Conservation (phyloP, 371 early-diverging fungal genomes). For the Lichtheimia corymbifera region DNA sequence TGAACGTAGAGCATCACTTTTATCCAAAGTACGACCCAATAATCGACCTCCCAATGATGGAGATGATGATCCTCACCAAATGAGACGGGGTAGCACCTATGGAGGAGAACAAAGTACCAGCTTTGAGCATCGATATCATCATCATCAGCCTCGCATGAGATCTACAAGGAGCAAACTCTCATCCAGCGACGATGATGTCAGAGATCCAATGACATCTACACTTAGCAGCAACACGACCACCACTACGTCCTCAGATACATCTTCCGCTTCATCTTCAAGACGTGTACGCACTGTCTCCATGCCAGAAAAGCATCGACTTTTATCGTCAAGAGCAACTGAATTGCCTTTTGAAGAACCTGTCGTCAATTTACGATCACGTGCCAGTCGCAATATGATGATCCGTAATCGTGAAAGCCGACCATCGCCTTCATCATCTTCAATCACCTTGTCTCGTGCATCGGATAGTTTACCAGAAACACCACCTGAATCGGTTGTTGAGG, state of each 20-base stretch:
- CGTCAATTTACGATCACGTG: not conserved
- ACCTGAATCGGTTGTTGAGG: not conserved
- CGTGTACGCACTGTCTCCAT: constrained; percentile 6
- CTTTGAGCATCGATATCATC: no score
- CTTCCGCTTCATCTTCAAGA: not conserved
- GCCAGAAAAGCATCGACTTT: constrained; percentile 5
- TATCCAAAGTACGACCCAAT: constrained; percentile 13
- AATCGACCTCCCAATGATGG: not conserved
- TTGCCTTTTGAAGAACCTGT: not conserved
- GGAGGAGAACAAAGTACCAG: constrained; percentile 1
- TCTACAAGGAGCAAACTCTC: no score
- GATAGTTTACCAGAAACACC: not conserved
- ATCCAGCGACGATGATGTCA: no score
- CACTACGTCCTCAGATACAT: not conserved
- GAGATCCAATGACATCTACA: no score
- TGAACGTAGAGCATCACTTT: constrained; percentile 16
- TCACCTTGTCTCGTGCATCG: not conserved
- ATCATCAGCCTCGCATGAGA: not conserved
- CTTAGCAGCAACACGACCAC: not conserved
- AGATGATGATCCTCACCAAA: not conserved
- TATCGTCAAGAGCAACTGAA: constrained; percentile 6
- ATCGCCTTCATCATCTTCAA: not conserved
- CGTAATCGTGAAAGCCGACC: not conserved
- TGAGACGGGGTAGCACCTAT: constrained; percentile 10
- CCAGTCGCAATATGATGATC: not conserved